Conservation (phyloP, 2,329 filamentous ascomycete species). For the Fusarium torulosum region DNA sequence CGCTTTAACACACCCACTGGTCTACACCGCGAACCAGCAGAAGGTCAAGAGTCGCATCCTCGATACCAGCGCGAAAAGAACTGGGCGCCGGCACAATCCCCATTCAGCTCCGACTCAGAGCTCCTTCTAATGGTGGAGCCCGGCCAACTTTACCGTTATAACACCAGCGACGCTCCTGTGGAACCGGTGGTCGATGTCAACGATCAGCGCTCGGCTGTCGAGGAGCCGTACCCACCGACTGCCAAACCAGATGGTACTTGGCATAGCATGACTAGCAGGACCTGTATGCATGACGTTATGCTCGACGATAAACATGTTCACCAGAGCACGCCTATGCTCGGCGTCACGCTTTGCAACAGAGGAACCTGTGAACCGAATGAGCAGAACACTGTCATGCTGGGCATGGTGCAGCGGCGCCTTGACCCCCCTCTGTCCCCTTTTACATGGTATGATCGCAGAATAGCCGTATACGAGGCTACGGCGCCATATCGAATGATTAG, state of each 20-base stretch:
- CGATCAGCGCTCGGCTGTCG: conserved; percentile 25
- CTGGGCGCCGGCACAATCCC: conserved; percentile 38
- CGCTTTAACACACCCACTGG: conserved; percentile 27
- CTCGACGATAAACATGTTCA: conserved; percentile 32
- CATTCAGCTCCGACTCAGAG: conserved; percentile 22
- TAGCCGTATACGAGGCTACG: conserved; percentile 35
- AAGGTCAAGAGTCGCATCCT: conserved; percentile 27
- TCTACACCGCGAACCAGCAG: conserved; percentile 23
- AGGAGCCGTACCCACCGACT: conserved; percentile 31
- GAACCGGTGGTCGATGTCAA: conserved; percentile 10
- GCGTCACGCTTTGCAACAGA: conserved; percentile 39
- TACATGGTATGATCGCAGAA: conserved; percentile 40
- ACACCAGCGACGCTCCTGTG: conserved; percentile 15
- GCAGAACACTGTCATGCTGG: conserved; percentile 39
- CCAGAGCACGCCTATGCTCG: conserved; percentile 42
- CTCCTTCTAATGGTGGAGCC: conserved; percentile 40
- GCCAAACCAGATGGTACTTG: conserved; percentile 20
- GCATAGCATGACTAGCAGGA: conserved; percentile 20
- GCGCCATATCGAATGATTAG: conserved; percentile 42
- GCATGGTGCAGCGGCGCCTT: conserved; percentile 39
- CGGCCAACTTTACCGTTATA: conserved; percentile 34
- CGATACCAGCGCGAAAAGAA: conserved; percentile 43
- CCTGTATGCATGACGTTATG: conserved; percentile 41
- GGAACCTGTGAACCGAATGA: conserved; percentile 31
- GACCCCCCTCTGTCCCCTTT: conserved; percentile 18